Percentiles rank a stretch among this genome's conserved stretches.
These are phyloP conservation scores for Malassezia equina DNA, from an alignment of 1,284 basidiomycete genomes.

Conservation along the genomic window DNA sequence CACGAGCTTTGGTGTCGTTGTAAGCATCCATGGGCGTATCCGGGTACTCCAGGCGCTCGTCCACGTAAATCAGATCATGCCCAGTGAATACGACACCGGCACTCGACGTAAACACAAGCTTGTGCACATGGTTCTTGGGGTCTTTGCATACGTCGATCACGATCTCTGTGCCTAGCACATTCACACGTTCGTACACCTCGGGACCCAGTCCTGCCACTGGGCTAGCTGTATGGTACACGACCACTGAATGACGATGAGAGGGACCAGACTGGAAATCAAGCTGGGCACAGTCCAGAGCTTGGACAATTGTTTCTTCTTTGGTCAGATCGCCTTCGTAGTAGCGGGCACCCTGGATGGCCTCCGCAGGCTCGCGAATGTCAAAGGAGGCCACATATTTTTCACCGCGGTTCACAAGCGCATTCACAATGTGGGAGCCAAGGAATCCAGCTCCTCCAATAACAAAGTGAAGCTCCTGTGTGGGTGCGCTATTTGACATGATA, in stretches of 20 bases:
- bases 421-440: constrained; percentile 41
- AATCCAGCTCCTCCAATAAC: constrained; percentile 46
- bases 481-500: constrained; percentile 34
- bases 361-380: constrained; percentile 28
- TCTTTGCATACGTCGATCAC: constrained; percentile 67
- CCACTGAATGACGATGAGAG: constrained; percentile 9
- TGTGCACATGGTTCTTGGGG: constrained; percentile 56
- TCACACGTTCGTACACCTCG: constrained; percentile 80
- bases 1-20: constrained; percentile 77
- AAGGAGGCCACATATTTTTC: constrained; percentile 39
- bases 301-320: constrained; percentile 21
- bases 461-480: constrained; percentile 41
- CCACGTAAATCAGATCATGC: constrained; percentile 67
- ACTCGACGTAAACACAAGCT: constrained; percentile 89
- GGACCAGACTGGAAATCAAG: not conserved
- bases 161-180: constrained; percentile 79
- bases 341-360: constrained; percentile 29
- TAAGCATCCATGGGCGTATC: constrained; percentile 75
- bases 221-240: constrained; percentile 85
- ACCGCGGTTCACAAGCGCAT: constrained; percentile 37
- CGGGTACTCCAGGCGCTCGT: constrained; percentile 75
- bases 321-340: constrained; percentile 45
- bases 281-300: constrained; percentile 11
- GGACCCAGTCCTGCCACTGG: constrained; percentile 60
- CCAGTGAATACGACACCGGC: constrained; percentile 89